Evolutionary conservation across 192 early-diverging fungal genomes (phyloP).

Genomic region (Coemansia erecta): DNA sequence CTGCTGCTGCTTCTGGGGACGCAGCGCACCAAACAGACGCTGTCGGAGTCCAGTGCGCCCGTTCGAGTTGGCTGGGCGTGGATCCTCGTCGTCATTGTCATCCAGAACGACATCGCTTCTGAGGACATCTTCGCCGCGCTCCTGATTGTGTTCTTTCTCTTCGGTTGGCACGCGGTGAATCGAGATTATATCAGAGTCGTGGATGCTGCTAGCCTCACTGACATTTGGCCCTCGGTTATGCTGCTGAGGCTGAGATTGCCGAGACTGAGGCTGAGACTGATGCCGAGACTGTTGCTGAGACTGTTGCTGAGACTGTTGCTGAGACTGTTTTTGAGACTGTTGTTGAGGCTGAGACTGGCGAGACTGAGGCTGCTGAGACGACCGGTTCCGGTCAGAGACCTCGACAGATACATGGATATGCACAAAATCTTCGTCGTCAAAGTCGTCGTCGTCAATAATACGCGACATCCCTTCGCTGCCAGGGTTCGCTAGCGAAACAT

Average conservation of each 20-base stretch:
- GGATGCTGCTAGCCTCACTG: constrained; percentile 4
- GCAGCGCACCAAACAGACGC: constrained; percentile 27
- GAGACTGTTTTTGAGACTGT: no score
- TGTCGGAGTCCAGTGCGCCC: constrained; percentile 5
- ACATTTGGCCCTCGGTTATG: no score
- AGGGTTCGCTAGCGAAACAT: neutral
- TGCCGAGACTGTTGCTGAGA: no score
- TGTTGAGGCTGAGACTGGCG: no score
- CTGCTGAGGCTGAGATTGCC: no score
- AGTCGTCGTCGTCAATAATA: constrained; percentile 4
- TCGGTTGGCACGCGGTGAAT: constrained; percentile 19
- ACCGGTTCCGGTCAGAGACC: neutral
- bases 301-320: no score
- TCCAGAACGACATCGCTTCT: neutral
- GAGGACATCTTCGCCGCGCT: neutral
- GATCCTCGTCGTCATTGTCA: constrained; percentile 4
- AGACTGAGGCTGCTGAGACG: no score
- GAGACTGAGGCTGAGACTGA: no score
- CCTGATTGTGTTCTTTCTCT: neutral
- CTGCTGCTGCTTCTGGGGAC: neutral
- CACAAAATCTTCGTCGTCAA: constrained; percentile 12
- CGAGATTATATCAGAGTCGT: constrained; percentile 22
- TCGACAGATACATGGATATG: constrained; percentile 5
- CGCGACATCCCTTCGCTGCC: constrained; percentile 8
- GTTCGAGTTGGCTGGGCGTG: neutral